A percentile compares a stretch with the other conserved stretches of the same genome.
These are phyloP conservation scores for Sarcomyxa edulis DNA, from an alignment of 768 basidiomycete genomes.

Conservation along the genomic window DNA sequence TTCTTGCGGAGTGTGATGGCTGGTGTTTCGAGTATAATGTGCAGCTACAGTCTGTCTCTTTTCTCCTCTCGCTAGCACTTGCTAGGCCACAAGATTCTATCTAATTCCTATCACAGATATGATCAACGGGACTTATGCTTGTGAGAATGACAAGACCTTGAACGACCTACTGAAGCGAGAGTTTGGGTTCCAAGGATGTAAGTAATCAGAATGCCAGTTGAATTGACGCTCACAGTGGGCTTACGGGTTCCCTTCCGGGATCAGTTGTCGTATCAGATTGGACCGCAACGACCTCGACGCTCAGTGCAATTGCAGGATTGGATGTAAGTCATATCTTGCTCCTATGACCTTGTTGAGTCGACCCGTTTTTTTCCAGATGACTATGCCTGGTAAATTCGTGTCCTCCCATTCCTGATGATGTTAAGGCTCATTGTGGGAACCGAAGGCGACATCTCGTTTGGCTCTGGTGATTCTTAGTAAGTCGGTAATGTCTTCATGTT, in stretches of 20 bases:
- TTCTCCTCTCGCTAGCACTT: too few species aligned
- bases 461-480: too few species aligned
- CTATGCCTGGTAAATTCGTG: slow-evolving; percentile 72
- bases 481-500: too few species aligned
- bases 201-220: slow-evolving; percentile 14
- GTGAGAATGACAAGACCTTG: slow-evolving; percentile 65
- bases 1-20: slow-evolving; percentile 71
- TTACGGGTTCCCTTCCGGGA: slow-evolving; percentile 1
- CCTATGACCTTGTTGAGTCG: background rate
- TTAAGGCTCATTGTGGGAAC: background rate
- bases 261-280: slow-evolving; percentile 74
- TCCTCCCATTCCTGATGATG: slow-evolving; percentile 27
- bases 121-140: slow-evolving; percentile 68
- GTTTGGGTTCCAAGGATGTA: slow-evolving; percentile 72
- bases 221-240: background rate
- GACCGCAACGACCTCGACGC: slow-evolving; percentile 58
- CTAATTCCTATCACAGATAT: slow-evolving; percentile 36
- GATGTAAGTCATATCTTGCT: slow-evolving; percentile 41
- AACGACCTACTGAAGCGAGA: slow-evolving; percentile 76
- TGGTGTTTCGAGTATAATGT: slow-evolving; percentile 71
- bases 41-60: slow-evolving; percentile 58
- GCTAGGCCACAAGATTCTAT: too few species aligned
- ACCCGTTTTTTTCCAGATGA: slow-evolving; percentile 40
- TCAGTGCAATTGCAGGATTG: slow-evolving; percentile 53
- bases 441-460: slow-evolving; percentile 42